Evolutionary conservation across 2,329 filamentous ascomycete species (phyloP).

Genomic region (Neurospora crassa): DNA sequence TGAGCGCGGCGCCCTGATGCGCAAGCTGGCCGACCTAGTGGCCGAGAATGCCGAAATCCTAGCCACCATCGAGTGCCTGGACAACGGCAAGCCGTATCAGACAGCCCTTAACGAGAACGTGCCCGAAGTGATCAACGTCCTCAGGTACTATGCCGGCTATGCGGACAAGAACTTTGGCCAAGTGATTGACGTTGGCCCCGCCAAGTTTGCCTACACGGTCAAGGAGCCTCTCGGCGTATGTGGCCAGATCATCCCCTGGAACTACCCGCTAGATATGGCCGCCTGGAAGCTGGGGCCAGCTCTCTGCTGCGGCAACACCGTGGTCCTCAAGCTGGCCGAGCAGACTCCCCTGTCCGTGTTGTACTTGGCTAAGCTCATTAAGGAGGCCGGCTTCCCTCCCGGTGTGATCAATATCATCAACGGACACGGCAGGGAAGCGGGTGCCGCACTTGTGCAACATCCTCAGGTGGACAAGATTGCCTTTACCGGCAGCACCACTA

Average conservation of each 20-base stretch:
- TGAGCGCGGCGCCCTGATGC: conserved; percentile 59
- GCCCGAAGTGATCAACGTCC: conserved; percentile 33
- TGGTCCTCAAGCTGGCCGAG: conserved; percentile 55
- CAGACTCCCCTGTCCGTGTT: conserved; percentile 55
- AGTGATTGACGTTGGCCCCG: conserved; percentile 60
- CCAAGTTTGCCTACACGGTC: conserved; percentile 68
- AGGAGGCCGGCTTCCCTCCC: conserved; percentile 64
- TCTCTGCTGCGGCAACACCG: conserved; percentile 53
- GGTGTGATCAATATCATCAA: conserved; percentile 68
- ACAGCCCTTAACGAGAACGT: conserved; percentile 58
- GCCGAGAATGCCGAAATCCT: conserved; percentile 48
- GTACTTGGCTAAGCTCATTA: conserved; percentile 55
- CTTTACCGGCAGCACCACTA: conserved; percentile 62
- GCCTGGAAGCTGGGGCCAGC: conserved; percentile 69
- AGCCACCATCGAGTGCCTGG: conserved; percentile 57
- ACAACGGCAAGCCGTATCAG: conserved; percentile 70
- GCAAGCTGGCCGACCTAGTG: conserved; percentile 60
- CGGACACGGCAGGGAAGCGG: conserved; percentile 55
- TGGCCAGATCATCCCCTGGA: conserved; percentile 72
- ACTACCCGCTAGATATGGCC: conserved; percentile 68
- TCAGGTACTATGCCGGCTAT: conserved; percentile 71
- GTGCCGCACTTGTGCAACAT: conserved; percentile 55
- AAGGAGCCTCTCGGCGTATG: conserved; percentile 71
- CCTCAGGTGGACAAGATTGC: conserved; percentile 59
- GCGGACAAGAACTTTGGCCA: conserved; percentile 73